phyloP scores from a whole-genome alignment of 768 basidiomycete genomes.

The Lentinula sp. region DNA sequence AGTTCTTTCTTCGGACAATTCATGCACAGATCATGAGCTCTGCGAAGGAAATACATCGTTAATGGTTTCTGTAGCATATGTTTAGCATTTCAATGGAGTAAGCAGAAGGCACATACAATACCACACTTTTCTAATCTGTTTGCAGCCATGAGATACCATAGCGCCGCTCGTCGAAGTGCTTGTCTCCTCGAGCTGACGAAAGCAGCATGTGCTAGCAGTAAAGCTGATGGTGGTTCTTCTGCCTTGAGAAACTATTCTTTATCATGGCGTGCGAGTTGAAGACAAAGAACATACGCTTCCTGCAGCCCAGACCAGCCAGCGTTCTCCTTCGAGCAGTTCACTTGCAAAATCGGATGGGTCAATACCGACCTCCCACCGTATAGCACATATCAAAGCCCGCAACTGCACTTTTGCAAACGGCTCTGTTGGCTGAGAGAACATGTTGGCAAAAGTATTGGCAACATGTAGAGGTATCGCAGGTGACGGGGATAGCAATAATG shows the following conservation, averaged over 20 bases:
- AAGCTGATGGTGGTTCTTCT: slow-evolving; percentile 76
- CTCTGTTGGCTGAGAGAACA: slow-evolving; percentile 40
- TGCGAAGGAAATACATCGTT: slow-evolving; percentile 75
- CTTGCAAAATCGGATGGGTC: slow-evolving; percentile 50
- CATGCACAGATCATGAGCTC: slow-evolving; percentile 60
- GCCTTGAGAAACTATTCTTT: slow-evolving; percentile 38
- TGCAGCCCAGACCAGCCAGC: slow-evolving; percentile 85
- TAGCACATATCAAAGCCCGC: slow-evolving; percentile 60
- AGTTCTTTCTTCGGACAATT: slow-evolving; percentile 46
- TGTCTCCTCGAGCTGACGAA: slow-evolving; percentile 55
- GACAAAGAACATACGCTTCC: slow-evolving; percentile 52
- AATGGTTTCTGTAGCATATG: slow-evolving; percentile 63
- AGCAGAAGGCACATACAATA: slow-evolving; percentile 46
- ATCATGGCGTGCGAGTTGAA: not conserved
- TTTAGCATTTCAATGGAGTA: not conserved
- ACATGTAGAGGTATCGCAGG: slow-evolving; percentile 55
- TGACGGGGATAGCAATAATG: slow-evolving; percentile 64
- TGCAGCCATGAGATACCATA: slow-evolving; percentile 78
- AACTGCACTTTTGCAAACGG: slow-evolving; percentile 59
- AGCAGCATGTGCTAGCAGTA: slow-evolving; percentile 80
- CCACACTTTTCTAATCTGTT: slow-evolving; percentile 79
- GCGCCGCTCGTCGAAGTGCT: slow-evolving; percentile 56
- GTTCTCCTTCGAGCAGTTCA: slow-evolving; percentile 61
- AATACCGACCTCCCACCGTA: slow-evolving; percentile 76
- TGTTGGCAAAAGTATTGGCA: slow-evolving; percentile 47